Conservation (phyloP, 2,329 filamentous ascomycete species). For the Monosporascus cannonballus region DNA sequence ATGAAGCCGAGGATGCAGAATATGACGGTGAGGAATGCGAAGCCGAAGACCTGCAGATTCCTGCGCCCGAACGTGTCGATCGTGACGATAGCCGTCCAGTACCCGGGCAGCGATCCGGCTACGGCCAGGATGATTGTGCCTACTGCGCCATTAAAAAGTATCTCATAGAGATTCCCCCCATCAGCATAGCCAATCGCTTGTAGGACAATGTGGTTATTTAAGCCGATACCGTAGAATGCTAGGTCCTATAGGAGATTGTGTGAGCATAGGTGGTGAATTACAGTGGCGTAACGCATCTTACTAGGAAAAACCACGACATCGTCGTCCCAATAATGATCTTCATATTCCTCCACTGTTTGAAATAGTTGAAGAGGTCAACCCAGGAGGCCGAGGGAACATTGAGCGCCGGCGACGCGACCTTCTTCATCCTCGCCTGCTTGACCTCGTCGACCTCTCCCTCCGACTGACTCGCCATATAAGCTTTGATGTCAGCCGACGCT, state of each 20-base stretch:
- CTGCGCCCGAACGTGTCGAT: constrained; percentile 74
- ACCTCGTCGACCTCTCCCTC: constrained; percentile 43
- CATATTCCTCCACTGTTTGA: constrained; percentile 61
- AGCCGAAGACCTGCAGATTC: constrained; percentile 63
- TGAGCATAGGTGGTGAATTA: neutral
- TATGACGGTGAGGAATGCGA: constrained; percentile 53
- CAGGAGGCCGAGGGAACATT: constrained; percentile 64
- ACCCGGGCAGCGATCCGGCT: constrained; percentile 73
- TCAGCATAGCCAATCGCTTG: constrained; percentile 64
- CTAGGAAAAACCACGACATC: constrained; percentile 74
- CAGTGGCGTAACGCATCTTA: constrained; percentile 19
- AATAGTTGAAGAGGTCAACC: constrained; percentile 62
- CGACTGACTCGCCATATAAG: constrained; percentile 44
- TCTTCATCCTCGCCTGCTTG: constrained; percentile 47
- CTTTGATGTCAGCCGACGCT: constrained; percentile 65
- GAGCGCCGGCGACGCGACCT: constrained; percentile 44
- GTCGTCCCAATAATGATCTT: constrained; percentile 71
- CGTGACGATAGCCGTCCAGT: constrained; percentile 68
- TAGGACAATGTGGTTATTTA: constrained; percentile 72
- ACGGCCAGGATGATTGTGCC: constrained; percentile 74
- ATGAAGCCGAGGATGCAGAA: constrained; percentile 59
- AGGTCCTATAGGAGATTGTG: constrained; percentile 43
- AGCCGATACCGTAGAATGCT: constrained; percentile 62
- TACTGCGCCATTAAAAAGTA: constrained; percentile 65
- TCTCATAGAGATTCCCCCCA: constrained; percentile 58